Evolutionary conservation across 805 yeast genomes (phyloP).

Genomic region (Spathaspora boniae): DNA sequence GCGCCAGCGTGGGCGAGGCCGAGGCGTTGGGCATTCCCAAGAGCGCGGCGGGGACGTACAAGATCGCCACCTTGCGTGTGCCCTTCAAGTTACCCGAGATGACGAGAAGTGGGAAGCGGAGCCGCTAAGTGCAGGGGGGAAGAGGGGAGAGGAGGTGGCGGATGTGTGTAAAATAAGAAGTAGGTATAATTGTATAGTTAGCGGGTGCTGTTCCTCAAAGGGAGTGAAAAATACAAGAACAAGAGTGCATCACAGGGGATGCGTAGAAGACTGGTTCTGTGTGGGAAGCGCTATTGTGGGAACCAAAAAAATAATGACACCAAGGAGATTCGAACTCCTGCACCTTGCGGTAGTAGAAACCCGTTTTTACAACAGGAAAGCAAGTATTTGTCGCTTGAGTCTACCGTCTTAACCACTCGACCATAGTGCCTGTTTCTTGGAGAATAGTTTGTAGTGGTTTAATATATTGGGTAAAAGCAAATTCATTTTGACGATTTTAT

Average conservation of each 20-base stretch:
- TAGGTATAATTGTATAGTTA: neutral
- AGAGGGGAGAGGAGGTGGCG: slow-evolving; percentile 37
- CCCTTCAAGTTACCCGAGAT: slow-evolving; percentile 89
- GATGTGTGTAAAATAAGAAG: neutral
- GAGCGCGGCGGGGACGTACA: slow-evolving; percentile 57
- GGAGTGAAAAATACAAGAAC: neutral
- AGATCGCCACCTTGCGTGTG: slow-evolving; percentile 78
- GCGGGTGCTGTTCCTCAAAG: neutral
- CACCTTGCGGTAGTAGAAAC: slow-evolving; percentile 1
- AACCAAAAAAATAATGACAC: slow-evolving; percentile 1
- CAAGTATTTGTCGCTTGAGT: neutral
- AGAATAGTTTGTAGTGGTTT: no score
- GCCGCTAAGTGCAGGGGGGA: slow-evolving; percentile 29
- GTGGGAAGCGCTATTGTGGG: no score
- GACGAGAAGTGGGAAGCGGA: slow-evolving; percentile 53
- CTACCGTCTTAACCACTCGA: neutral
- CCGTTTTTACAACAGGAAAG: neutral
- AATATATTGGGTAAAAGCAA: no score
- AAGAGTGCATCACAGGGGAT: no score
- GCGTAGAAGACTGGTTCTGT: no score
- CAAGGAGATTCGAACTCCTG: slow-evolving; percentile 1
- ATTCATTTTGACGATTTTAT: no score
- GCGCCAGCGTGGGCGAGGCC: slow-evolving; percentile 69
- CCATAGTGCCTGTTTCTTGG: slow-evolving; percentile 1
- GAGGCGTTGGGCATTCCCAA: slow-evolving; percentile 69